A percentile compares a stretch with the other conserved stretches of the same genome.
phyloP scores from a whole-genome alignment of 2,329 filamentous ascomycete species.

The Aspergillus neoniger region DNA sequence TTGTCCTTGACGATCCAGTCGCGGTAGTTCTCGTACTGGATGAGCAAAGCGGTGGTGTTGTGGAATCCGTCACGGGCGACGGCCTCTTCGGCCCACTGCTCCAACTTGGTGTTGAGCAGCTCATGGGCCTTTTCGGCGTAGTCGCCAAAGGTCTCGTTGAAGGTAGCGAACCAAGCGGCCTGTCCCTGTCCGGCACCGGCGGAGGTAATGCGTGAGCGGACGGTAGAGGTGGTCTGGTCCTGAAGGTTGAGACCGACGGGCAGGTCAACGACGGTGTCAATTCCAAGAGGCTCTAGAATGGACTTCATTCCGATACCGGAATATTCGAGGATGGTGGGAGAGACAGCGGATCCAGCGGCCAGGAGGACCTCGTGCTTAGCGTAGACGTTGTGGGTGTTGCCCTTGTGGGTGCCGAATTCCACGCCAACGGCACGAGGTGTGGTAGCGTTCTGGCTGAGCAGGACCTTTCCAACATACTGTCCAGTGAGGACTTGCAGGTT shows the following conservation, averaged over 20 bases:
- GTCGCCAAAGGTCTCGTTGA: slow-evolving; percentile 29
- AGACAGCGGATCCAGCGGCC: slow-evolving; percentile 30
- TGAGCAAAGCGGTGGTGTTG: slow-evolving; percentile 26
- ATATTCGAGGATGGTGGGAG: slow-evolving; percentile 30
- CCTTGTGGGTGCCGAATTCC: slow-evolving; percentile 28
- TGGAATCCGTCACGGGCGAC: slow-evolving; percentile 30
- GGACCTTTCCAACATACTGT: slow-evolving; percentile 28
- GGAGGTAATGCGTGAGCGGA: slow-evolving; percentile 15
- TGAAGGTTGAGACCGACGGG: slow-evolving; percentile 35
- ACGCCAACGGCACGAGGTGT: slow-evolving; percentile 24
- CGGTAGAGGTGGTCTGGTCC: slow-evolving; percentile 31
- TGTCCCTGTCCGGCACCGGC: slow-evolving; percentile 27
- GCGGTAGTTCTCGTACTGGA: slow-evolving; percentile 32
- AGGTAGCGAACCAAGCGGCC: slow-evolving; percentile 31
- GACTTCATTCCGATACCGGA: slow-evolving; percentile 31
- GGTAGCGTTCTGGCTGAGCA: slow-evolving; percentile 15
- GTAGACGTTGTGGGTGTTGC: slow-evolving; percentile 23
- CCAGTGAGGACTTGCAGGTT: slow-evolving; percentile 29
- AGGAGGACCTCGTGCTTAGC: slow-evolving; percentile 31
- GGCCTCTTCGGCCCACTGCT: slow-evolving; percentile 29
- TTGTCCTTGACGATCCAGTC: slow-evolving; percentile 30
- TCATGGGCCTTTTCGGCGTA: slow-evolving; percentile 17
- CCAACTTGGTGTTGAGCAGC: slow-evolving; percentile 28
- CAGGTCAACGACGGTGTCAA: slow-evolving; percentile 27
- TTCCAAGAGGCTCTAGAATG: slow-evolving; percentile 18